These are phyloP conservation scores for Paramecium biaurelia DNA, from an alignment of 73 alveolate species.

Conservation along the genomic window DNA sequence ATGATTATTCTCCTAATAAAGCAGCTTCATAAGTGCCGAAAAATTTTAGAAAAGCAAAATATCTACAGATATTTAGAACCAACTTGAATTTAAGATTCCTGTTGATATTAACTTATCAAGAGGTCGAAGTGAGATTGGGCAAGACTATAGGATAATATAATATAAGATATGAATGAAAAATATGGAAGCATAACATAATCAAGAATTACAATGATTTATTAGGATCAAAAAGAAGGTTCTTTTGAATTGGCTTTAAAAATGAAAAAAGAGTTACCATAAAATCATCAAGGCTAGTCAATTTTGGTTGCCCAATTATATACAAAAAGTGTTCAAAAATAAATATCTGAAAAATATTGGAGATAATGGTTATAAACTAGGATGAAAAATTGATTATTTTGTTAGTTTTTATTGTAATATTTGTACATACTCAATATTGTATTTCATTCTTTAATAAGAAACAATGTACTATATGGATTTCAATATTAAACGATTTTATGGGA, in stretches of 20 bases:
- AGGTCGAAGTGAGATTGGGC: neutral
- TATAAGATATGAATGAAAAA: conserved; percentile 17
- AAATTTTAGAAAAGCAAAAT: conserved; percentile 8
- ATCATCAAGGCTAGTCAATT: neutral
- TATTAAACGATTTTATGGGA: neutral
- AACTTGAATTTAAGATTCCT: neutral
- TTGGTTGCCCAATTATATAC: neutral
- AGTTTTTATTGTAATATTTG: neutral
- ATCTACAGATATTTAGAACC: neutral
- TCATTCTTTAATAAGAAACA: neutral
- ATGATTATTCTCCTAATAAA: neutral
- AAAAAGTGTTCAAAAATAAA: neutral
- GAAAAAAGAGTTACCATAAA: neutral
- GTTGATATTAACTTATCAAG: neutral
- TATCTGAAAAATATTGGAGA: conserved; percentile 7
- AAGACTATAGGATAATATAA: neutral
- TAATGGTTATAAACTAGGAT: neutral
- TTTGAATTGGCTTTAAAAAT: neutral
- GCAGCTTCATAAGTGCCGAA: conserved; percentile 1
- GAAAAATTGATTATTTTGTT: neutral
- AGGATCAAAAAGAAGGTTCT: conserved; percentile 9
- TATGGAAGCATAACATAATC: neutral
- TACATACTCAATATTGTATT: neutral
- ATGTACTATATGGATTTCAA: neutral
- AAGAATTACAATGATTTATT: neutral